Base-by-base conservation (phyloP, 257 asterid species). In the Prunella vulgaris region DNA sequence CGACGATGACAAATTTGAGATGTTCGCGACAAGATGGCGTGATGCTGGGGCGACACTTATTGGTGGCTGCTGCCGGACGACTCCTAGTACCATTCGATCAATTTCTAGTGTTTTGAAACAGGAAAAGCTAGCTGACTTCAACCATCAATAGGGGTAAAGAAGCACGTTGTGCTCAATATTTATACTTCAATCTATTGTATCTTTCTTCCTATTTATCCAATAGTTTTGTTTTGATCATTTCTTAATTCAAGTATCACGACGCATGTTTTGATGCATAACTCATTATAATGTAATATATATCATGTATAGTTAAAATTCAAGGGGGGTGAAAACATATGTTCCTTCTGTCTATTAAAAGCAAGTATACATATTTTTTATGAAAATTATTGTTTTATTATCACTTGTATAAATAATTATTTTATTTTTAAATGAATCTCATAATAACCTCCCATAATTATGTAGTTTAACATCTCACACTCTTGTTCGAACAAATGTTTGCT, bases 31-130 rank as follows among this genome's bases (percentile, higher is more conserved):
- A 1, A 72, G 48, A 71, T 92, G 96, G 98, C 78, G 88, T 8
- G 96, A 90, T 15, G 97, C 95, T 0, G 95, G 96, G 37, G 97
- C 96, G 1, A 63, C 80, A 20, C 75, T 88, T 68, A 86, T 87
- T 0, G 96, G 96, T 14, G 96, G 98, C 20, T 92, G 95, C 78
- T 89, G 95, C 64, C 82, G 91, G 37, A 92, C 98, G 1, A 83
- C 90, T 0, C 98, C 95, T 2, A 64, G 75, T 18, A 89, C 96
- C 8, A 64, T 87, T 70, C 75, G 73, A 67, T 78, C 78, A n/a
- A 68, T 92, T 72, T 89, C 96, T 21, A 74, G 73, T 56, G 90
- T 60, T 42, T 61, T 92, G 51, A 92, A 32, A 86, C 80, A 83
- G 71, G 68, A 77, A 71, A 65, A 56, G 33, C 8, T 46, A 46